Evolutionary conservation across 768 basidiomycete species (phyloP), one percentile per base, ranked within the genome.

Genomic region (Dictyophora rubrovolvata): DNA sequence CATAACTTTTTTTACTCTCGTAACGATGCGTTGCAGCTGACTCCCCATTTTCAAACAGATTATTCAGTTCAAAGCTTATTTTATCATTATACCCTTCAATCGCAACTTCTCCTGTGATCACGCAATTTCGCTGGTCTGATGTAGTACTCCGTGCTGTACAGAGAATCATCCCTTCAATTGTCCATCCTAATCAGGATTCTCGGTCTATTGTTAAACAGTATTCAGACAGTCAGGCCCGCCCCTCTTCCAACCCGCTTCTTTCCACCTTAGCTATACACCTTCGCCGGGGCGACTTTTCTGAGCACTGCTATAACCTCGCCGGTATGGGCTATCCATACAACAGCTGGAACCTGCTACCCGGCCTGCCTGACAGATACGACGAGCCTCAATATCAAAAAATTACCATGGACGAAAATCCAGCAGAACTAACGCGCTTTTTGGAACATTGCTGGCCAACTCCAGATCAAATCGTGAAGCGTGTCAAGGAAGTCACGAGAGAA

Each of bases 91-190:
- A 0, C 73, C 78, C 68, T 61, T 60, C 63, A 5, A 65, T 87
- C 8, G 75, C 72, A 14, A 66, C 63, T n/a, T 79, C 78, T 3
- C 77, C 79, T 12, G 63, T 78, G 34, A 59, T 80, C 11, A 70
- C 68, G 5, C 63, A 77, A 35, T 84, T 82, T 66, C 71, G 74
- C n/a, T 86, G 84, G 84, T 87, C 87, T 0, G 74, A 82, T 0
- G 75, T 87, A 4, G 71, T 87, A 58, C 70, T 80, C 49, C 66
- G 65, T 18, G 75, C 76, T 0, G 82, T 79, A 64, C 62, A 70
- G n/a, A 66, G 67, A 17, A 86, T 86, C 63, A 65, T 71, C 1
- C 68, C 71, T 7, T 68, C 78, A 47, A 79, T 84, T 66, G 54
- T 56, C n/a, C 11, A 4, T n/a, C n/a, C 42, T 14, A n/a, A 42